Base-by-base conservation (phyloP, 2,329 filamentous ascomycete species). In the Lithohypha guttulata region DNA sequence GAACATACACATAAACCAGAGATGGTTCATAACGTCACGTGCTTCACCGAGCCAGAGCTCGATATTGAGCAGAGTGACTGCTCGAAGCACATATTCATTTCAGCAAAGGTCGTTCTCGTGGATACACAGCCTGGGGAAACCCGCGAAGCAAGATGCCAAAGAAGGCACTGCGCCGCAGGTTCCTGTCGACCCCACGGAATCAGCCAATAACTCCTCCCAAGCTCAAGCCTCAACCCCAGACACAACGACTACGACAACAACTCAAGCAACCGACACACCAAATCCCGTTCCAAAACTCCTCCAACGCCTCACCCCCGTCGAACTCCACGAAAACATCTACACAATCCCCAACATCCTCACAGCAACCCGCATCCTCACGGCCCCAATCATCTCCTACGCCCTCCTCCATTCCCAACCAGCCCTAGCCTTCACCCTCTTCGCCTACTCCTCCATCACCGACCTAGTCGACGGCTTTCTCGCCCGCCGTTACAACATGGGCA, bases 261-360 rank as follows among this genome's bases (percentile, higher is more conserved):
- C 26, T 4, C 26, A 28, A 14, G 26, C 11, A 23, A 17, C 18
- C 17, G 22, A 8, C 6, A 15, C 14, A 4, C 11, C 19, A 4
- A 36, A 40, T 11, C 20, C 54, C 14, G 50, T 47, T 14, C 43
- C 48, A 34, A 63, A 40, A 48, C 60, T 33, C 56, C 59, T 43
- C 50, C 55, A 28, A 47, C 56, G 13, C 50, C 55, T 52, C 17
- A 58, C 45, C 31, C 42, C 57, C 36, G 57, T 66, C 6, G 45
- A 29, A 2, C 29, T 28, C 4, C 84, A 80, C 57, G 91, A 98
- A 63, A 86, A 98, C 56, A 94, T 98, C 55, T 95, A 93, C 66
- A 98, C 85, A 23, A 57, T 98, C n/a, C 91, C 91, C 27, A 98
- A 98, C 58, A 70, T 93, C 45, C 72, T 98, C 38, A 98, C 91